Base-by-base conservation (phyloP, 305 asterid species). In the Fraxinus velutina region DNA sequence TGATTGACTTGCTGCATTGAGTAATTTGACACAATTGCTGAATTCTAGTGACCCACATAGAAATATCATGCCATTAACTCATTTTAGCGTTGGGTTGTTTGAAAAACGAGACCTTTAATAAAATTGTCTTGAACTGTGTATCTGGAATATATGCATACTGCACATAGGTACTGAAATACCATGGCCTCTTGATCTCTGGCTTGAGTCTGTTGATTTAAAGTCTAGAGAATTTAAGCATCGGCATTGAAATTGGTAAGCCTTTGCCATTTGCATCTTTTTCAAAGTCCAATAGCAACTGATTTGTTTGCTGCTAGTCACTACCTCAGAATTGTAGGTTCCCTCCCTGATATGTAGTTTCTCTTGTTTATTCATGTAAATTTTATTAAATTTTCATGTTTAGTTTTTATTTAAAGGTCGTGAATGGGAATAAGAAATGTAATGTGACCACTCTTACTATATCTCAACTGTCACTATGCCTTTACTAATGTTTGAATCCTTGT, bases 1-100 rank as follows among this genome's bases (percentile, higher is more conserved):
- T 74, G 29, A 47, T 66, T 82, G 30, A 15, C 73, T 19, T 68
- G 77, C n/a, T 84, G 79, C 78, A 75, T 81, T 64, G 78, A 78
- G 44, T 76, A 37, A 76, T 64, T 82, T 76, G 71, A 68, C 34
- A 12, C 57, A 70, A 10, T 70, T 60, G 83, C 76, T 84, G 81
- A 34, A 44, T 81, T 79, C 17, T 79, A 81, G 34, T 37, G 62
- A 27, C 64, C 73, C 39, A 62, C 8, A 47, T 66, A 47, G 79
- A 66, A 9, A 13, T 82, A 22, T n/a, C 32, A 29, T n/a, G 29
- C 80, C 60, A 2, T 19, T 34, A 4, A 73, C 78, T 47, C 12
- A 78, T 39, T 76, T 79, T 60, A 74, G 24, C 73, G 83, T 76
- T 32, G 21, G 22, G 80, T 33, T 70, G 13, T 29, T 72, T 81